Evolutionary conservation across 306 rosid genomes (phyloP).

Genomic region (Hippophae rhamnoides): DNA sequence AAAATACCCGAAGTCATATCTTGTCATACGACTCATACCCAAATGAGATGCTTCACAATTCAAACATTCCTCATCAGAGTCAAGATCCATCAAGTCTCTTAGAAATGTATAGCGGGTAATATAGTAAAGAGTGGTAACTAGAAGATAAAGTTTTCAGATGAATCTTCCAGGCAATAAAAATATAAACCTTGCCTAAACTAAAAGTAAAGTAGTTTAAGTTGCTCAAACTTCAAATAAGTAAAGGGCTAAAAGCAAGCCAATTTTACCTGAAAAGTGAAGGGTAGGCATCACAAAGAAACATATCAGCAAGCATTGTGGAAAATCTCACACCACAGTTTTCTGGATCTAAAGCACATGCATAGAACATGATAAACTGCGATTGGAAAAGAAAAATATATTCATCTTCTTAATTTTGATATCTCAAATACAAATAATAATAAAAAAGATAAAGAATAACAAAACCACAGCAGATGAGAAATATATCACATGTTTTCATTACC

Average conservation of each 20-base stretch:
- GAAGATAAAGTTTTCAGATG: no score
- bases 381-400: constrained; percentile 4
- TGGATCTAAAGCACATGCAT: constrained; percentile 80
- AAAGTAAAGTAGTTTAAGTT: not conserved
- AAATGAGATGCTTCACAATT: no score
- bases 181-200: not conserved
- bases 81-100: no score
- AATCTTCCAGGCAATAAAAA: not conserved
- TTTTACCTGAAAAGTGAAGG: constrained; percentile 51
- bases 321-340: constrained; percentile 63
- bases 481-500: constrained; percentile 26
- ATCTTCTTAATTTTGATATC: constrained; percentile 1
- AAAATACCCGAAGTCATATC: no score
- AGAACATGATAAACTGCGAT: constrained; percentile 79
- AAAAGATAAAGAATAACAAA: not conserved
- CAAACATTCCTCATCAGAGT: no score
- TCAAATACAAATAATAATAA: not conserved
- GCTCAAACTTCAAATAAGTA: not conserved
- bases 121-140: no score
- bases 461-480: not conserved
- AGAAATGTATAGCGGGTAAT: no score
- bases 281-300: constrained; percentile 30
- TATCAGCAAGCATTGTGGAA: constrained; percentile 42
- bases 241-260: not conserved
- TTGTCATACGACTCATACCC: no score